Percentiles rank a stretch among this genome's conserved stretches.
Evolutionary conservation across 495 filamentous ascomycete species (phyloP).

Genomic region (Darksidea phi): DNA sequence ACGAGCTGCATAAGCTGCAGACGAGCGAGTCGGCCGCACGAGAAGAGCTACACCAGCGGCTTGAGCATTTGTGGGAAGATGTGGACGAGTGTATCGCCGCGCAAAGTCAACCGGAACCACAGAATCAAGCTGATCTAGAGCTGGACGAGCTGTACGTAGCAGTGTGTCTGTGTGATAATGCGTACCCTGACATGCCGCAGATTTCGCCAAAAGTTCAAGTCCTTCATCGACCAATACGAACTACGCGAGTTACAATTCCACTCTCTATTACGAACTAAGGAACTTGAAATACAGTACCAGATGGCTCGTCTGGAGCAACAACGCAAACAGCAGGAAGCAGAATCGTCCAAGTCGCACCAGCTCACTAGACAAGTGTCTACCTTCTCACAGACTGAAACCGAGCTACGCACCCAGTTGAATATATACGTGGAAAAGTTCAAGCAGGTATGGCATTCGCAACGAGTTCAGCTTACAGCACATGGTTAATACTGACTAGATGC

Average conservation of each 20-base stretch:
- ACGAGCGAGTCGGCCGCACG: conserved; percentile 80
- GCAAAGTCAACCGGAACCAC: conserved; percentile 49
- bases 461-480: conserved; percentile 22
- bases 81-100: conserved; percentile 77
- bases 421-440: conserved; percentile 99
- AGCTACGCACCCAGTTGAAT: conserved; percentile 90
- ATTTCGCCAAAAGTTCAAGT: conserved; percentile 86
- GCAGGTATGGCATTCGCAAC: conserved; percentile 65
- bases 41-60: conserved; percentile 77
- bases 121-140: conserved; percentile 64
- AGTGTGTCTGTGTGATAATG: not conserved
- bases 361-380: conserved; percentile 89
- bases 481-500: conserved; percentile 41
- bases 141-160: conserved; percentile 76
- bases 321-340: conserved; percentile 79
- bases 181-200: conserved; percentile 49
- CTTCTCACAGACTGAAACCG: conserved; percentile 92
- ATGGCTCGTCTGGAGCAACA: conserved; percentile 83
- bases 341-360: conserved; percentile 73
- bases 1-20: conserved; percentile 83
- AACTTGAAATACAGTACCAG: conserved; percentile 92
- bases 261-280: conserved; percentile 84
- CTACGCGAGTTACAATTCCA: conserved; percentile 89
- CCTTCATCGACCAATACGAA: conserved; percentile 92
- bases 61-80: conserved; percentile 69